Percentiles rank a stretch among this genome's conserved stretches.
phyloP scores from a whole-genome alignment of 2,329 filamentous ascomycete genomes.

The Talaromyces albobiverticillius region DNA sequence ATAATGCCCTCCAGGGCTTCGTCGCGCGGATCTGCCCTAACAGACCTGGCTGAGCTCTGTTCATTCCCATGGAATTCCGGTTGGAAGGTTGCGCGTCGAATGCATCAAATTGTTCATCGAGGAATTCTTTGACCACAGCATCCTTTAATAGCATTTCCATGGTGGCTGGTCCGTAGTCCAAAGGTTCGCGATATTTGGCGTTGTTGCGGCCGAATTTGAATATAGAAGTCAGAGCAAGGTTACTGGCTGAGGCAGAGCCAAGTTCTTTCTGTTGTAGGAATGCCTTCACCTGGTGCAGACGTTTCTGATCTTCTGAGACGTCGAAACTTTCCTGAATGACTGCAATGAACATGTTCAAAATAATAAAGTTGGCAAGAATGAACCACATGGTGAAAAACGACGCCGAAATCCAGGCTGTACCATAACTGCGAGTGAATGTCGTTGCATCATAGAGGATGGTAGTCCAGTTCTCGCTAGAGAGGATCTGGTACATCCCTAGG shows the following conservation, averaged over 20 bases:
- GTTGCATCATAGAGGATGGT: slow-evolving; percentile 79
- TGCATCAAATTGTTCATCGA: slow-evolving; percentile 63
- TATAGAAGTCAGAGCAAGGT: slow-evolving; percentile 61
- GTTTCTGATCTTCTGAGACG: slow-evolving; percentile 96
- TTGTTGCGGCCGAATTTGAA: slow-evolving; percentile 61
- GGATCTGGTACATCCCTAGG: slow-evolving; percentile 93
- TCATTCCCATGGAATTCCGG: background rate
- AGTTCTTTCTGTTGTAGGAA: slow-evolving; percentile 91
- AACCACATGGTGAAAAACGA: slow-evolving; percentile 94
- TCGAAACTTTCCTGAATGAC: slow-evolving; percentile 99
- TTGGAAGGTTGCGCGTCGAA: slow-evolving; percentile 3
- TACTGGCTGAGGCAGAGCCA: slow-evolving; percentile 63
- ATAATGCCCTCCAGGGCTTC: slow-evolving; percentile 55
- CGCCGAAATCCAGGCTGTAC: slow-evolving; percentile 89
- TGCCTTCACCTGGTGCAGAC: slow-evolving; percentile 90
- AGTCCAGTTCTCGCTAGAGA: slow-evolving; percentile 98
- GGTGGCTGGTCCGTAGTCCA: slow-evolving; percentile 87
- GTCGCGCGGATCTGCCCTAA: slow-evolving; percentile 59
- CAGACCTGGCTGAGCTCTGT: slow-evolving; percentile 52
- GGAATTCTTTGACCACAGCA: slow-evolving; percentile 88
- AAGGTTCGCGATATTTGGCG: slow-evolving; percentile 68
- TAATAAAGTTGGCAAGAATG: slow-evolving; percentile 89
- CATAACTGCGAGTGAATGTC: slow-evolving; percentile 58
- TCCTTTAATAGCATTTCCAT: slow-evolving; percentile 97
- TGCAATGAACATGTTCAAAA: slow-evolving; percentile 99